phyloP scores from a whole-genome alignment of 2,329 filamentous ascomycete genomes.

The Fusarium haematococcum region DNA sequence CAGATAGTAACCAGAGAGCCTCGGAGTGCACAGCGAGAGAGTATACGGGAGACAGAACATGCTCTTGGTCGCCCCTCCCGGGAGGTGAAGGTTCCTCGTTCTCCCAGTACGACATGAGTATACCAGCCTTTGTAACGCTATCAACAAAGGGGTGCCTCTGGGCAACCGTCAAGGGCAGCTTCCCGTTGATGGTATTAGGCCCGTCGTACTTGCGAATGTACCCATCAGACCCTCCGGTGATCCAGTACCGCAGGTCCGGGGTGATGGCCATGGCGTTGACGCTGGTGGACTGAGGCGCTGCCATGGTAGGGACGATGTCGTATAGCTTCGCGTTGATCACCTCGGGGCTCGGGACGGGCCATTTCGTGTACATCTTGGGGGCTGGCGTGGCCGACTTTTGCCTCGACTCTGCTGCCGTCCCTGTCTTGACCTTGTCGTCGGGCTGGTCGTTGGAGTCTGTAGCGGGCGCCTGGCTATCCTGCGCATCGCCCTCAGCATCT shows the following conservation, averaged over 20 bases:
- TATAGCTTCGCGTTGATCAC: slow-evolving; percentile 84
- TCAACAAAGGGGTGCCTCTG: slow-evolving; percentile 98
- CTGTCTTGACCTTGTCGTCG: slow-evolving; percentile 51
- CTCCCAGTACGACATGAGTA: slow-evolving; percentile 97
- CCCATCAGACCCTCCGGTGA: slow-evolving; percentile 92
- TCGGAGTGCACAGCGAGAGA: slow-evolving; percentile 91
- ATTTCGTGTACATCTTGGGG: slow-evolving; percentile 46
- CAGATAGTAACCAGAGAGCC: slow-evolving; percentile 91
- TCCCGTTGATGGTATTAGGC: slow-evolving; percentile 93
- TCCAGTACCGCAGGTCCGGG: slow-evolving; percentile 93
- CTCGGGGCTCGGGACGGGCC: slow-evolving; percentile 78
- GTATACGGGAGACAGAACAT: slow-evolving; percentile 88
- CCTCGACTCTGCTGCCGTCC: slow-evolving; percentile 47
- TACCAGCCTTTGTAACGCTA: slow-evolving; percentile 94
- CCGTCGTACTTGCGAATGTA: slow-evolving; percentile 98
- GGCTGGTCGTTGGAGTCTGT: slow-evolving; percentile 49
- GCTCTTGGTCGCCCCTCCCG: slow-evolving; percentile 65
- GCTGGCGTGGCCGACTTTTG: slow-evolving; percentile 47
- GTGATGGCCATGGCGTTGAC: slow-evolving; percentile 94
- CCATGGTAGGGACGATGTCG: slow-evolving; percentile 97
- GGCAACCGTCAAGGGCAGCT: slow-evolving; percentile 91
- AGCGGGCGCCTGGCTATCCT: slow-evolving; percentile 46
- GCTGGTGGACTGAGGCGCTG: slow-evolving; percentile 93
- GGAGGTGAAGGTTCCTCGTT: slow-evolving; percentile 80
- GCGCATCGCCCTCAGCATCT: slow-evolving; percentile 53